Percentiles rank a stretch among this genome's conserved stretches.
phyloP scores from a whole-genome alignment of 1,284 basidiomycete genomes.

The Anthracocystis panici-leucophaei region DNA sequence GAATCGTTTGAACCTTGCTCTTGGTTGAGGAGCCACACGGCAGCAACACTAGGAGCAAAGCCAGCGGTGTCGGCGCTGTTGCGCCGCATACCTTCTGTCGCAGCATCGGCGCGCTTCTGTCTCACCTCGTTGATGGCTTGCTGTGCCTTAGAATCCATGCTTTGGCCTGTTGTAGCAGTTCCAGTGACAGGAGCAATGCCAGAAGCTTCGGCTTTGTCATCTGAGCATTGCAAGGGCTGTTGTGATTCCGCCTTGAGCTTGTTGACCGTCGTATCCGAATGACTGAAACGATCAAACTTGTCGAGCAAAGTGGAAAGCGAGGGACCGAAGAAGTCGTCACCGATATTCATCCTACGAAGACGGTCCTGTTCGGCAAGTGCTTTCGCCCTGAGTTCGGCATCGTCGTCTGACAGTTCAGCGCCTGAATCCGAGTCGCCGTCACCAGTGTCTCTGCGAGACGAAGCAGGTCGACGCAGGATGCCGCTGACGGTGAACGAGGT shows the following conservation, averaged over 20 bases:
- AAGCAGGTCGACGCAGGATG: slow-evolving; percentile 38
- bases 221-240: not conserved
- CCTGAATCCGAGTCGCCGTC: slow-evolving; percentile 54
- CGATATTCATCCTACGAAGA: slow-evolving; percentile 62
- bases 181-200: not conserved
- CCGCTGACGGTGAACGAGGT: slow-evolving; percentile 57
- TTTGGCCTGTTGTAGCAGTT: not conserved
- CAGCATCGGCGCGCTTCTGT: slow-evolving; percentile 46
- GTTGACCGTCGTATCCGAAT: slow-evolving; percentile 43
- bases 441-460: slow-evolving; percentile 19
- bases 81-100: slow-evolving; percentile 27
- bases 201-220: not conserved
- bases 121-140: slow-evolving; percentile 54
- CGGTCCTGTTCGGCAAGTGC: slow-evolving; percentile 62
- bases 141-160: slow-evolving; percentile 37
- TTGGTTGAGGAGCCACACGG: slow-evolving; percentile 59
- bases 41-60: slow-evolving; percentile 60
- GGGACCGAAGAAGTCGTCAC: slow-evolving; percentile 65
- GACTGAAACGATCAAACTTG: slow-evolving; percentile 51
- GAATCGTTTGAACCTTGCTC: slow-evolving; percentile 15
- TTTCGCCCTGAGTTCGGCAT: slow-evolving; percentile 54
- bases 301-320: slow-evolving; percentile 53
- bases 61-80: slow-evolving; percentile 50
- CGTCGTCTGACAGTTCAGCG: slow-evolving; percentile 47
- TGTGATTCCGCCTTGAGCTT: slow-evolving; percentile 24